Evolutionary conservation across 106 monocot species (phyloP).

Genomic region (Cymbidium sinense): DNA sequence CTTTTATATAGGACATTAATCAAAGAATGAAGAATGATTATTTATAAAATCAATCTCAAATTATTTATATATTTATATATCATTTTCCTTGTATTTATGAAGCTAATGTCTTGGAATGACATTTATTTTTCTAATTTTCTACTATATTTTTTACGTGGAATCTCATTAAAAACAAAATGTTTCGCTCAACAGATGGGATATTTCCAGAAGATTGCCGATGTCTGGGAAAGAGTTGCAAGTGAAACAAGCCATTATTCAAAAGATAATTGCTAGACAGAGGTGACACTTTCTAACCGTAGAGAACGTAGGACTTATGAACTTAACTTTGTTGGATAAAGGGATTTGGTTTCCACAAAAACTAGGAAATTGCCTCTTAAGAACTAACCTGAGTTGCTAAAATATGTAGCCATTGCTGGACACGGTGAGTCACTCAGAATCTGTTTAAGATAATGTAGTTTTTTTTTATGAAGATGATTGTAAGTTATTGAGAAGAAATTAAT

Average conservation of each 20-base stretch:
- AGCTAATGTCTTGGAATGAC: too few species aligned
- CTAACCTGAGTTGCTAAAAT: background rate
- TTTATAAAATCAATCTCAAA: too few species aligned
- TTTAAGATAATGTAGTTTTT: too few species aligned
- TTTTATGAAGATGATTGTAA: too few species aligned
- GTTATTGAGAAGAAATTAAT: too few species aligned
- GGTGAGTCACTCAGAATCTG: too few species aligned
- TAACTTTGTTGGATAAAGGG: background rate
- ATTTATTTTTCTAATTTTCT: background rate
- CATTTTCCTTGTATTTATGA: too few species aligned
- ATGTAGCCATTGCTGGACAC: background rate
- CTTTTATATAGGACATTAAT: too few species aligned
- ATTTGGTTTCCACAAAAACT: background rate
- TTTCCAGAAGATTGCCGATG: conserved; percentile 2
- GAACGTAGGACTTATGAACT: background rate
- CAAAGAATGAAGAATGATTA: too few species aligned
- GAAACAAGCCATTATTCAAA: background rate
- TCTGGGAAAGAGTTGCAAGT: background rate
- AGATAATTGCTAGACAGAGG: background rate
- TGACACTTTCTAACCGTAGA: background rate
- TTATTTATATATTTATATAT: too few species aligned
- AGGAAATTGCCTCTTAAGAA: background rate
- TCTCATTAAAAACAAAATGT: background rate
- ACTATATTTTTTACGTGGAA: background rate
- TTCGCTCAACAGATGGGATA: background rate